Base-by-base conservation (phyloP, 2,329 filamentous ascomycete genomes). In the Paraphoma chrysanthemicola region DNA sequence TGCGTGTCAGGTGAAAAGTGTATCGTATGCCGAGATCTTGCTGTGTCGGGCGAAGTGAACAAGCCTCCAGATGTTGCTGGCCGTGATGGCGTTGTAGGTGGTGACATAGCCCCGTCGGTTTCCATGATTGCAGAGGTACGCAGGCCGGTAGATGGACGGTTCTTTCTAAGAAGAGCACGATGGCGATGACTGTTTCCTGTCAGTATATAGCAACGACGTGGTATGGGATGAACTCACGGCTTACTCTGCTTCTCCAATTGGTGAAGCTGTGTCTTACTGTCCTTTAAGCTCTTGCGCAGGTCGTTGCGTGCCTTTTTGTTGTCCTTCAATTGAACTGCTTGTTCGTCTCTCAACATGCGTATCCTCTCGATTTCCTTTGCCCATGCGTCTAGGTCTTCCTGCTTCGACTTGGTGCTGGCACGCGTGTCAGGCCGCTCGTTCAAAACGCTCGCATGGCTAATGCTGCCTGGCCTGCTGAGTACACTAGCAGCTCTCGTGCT, bases 331-430 rank as follows among this genome's bases (percentile, higher is more conserved):
- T 74, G 71, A 3, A 72, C 53, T 0, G 66, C 70, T 11, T 71
- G 67, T 49, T 77, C 73, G 12, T 75, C 59, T 30, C 75, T 57
- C 33, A 72, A 60, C 64, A 74, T 68, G 18, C 73, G 69, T 14
- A 76, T 62, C 16, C 71, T 62, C 41, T 77, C 74, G 6, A 77
- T 63, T 44, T 77, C 72, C 17, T 56, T 64, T 0, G 70, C 67
- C 74, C 75, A 77, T 1, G 64, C 52, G 1, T 68, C 67, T 3
- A 69, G 61, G 14, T 68, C 66, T 5, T 67, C 63, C n/a, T 57
- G 57, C 8, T 47, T 58, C 3, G 63, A 64, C 7, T 48, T 43
- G 6, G 61, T 61, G 18, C 66, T 73, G 2, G 54, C 57, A 17
- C 59, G 56, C 2, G 66, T 73, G 6, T 63, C 53, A 12, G 69